Conservation (phyloP, 768 basidiomycete genomes). For the Mycena maculata region DNA sequence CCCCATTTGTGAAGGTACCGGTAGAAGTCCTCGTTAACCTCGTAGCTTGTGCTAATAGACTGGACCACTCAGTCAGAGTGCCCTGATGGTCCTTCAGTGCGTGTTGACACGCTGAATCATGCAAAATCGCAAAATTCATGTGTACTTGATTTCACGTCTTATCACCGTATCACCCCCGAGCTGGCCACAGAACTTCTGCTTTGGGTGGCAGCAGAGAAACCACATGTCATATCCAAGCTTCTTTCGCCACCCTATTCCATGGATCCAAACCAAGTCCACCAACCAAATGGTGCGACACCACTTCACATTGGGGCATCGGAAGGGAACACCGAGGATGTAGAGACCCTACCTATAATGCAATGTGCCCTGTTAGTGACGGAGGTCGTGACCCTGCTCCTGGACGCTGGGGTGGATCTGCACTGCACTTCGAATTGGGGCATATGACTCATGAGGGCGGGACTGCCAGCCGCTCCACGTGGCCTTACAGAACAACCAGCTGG, state of each 20-base stretch:
- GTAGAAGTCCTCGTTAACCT: no score
- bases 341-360: no score
- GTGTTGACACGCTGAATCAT: no score
- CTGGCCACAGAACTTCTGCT: background rate
- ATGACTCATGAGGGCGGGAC: no score
- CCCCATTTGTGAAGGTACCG: no score
- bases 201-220: slow-evolving; percentile 6
- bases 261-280: background rate
- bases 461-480: slow-evolving; percentile 18
- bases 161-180: background rate
- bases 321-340: slow-evolving; percentile 3
- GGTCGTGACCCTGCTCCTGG: slow-evolving; percentile 3
- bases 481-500: background rate
- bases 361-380: no score
- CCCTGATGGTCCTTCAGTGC: no score
- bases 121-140: no score
- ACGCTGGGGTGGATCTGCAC: slow-evolving; percentile 13
- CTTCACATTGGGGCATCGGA: slow-evolving; percentile 6
- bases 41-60: no score
- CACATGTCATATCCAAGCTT: slow-evolving; percentile 7
- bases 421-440: background rate
- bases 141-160: no score
- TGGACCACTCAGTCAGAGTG: no score
- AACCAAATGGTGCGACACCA: background rate
- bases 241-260: slow-evolving; percentile 12